Conservation (phyloP, 192 early-diverging fungal species). For the Linnemannia exigua region DNA sequence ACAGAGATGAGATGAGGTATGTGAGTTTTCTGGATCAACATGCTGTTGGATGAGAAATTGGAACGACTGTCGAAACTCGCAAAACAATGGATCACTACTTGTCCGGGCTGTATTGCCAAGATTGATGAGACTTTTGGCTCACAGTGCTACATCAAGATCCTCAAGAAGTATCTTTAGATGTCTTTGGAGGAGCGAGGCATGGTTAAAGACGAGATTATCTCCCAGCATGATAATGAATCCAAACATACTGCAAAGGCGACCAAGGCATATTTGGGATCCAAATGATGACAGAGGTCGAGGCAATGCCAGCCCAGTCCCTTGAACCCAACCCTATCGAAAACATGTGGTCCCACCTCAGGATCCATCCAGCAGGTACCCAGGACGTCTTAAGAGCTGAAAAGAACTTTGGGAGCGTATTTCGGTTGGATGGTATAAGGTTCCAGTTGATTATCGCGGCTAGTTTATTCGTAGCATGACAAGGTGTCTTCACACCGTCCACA, state of each 20-base stretch:
- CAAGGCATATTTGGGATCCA: conserved; percentile 24
- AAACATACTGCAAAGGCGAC: conserved; percentile 46
- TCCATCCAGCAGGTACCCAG: background rate
- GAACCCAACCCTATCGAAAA: conserved; percentile 21
- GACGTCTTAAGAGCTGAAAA: background rate
- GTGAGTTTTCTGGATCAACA: too few relatives aligned
- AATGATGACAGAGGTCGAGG: conserved; percentile 14
- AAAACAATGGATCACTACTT: too few relatives aligned
- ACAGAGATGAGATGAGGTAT: too few relatives aligned
- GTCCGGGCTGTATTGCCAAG: too few relatives aligned
- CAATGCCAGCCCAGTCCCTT: conserved; percentile 20
- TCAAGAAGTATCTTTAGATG: conserved; percentile 20
- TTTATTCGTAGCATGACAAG: background rate
- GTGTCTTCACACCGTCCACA: background rate
- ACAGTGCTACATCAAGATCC: conserved; percentile 22
- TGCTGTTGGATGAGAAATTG: too few relatives aligned
- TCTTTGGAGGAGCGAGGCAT: conserved; percentile 31
- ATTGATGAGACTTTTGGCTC: conserved; percentile 29
- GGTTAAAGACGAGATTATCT: conserved; percentile 24
- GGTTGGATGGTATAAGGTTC: conserved; percentile 8
- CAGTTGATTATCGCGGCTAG: background rate
- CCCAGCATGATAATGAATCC: conserved; percentile 59
- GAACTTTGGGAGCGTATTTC: conserved; percentile 2
- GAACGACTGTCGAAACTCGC: too few relatives aligned
- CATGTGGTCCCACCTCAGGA: conserved; percentile 19